Evolutionary conservation across 176 grass and related monocot genomes (phyloP).

Genomic region (Lolium perenne): DNA sequence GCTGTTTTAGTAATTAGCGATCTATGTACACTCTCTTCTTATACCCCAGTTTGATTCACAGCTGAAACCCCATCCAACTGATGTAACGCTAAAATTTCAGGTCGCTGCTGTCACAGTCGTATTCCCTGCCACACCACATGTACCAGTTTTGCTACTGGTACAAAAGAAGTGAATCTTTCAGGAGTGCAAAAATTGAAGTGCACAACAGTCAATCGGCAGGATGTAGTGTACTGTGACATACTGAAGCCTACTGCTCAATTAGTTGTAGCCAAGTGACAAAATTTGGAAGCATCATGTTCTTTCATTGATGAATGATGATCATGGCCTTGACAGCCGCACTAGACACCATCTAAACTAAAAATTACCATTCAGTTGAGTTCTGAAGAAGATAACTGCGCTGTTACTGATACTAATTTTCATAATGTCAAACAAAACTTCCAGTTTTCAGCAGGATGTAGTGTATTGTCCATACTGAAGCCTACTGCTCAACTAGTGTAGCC

Average conservation of each 20-base stretch:
- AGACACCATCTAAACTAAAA: too few relatives aligned
- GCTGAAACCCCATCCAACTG: background rate
- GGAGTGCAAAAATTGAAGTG: background rate
- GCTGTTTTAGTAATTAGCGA: slow-evolving; percentile 11
- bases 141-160: background rate
- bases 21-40: background rate
- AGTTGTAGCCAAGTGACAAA: too few relatives aligned
- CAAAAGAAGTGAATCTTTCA: slow-evolving; percentile 23
- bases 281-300: too few relatives aligned
- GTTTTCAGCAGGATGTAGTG: background rate
- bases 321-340: too few relatives aligned
- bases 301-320: too few relatives aligned
- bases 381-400: too few relatives aligned
- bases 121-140: slow-evolving; percentile 80
- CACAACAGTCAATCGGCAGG: slow-evolving; percentile 22
- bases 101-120: slow-evolving; percentile 89
- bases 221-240: slow-evolving; percentile 10
- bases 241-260: background rate
- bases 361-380: too few relatives aligned
- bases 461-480: background rate
- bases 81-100: slow-evolving; percentile 46
- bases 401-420: too few relatives aligned
- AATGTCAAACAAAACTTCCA: too few relatives aligned
- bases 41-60: background rate
- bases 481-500: background rate